Conservation (phyloP, 441 rosid genomes). For the Gossypium schwendimanii region DNA sequence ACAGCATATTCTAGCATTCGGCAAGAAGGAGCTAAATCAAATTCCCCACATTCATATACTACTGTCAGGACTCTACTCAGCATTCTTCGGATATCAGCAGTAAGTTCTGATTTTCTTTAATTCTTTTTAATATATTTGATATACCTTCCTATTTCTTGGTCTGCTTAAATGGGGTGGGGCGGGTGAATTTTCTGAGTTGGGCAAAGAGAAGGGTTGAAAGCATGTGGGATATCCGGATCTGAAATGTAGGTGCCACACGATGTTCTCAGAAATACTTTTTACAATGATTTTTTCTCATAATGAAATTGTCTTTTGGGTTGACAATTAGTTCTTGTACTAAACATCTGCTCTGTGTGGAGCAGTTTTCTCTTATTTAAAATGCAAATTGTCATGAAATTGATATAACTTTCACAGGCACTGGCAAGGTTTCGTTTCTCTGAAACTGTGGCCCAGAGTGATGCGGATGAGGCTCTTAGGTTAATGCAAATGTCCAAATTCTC, state of each 20-base stretch:
- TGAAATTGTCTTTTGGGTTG: not conserved
- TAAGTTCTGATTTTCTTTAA: conserved; percentile 30
- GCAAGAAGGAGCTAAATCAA: conserved; percentile 93
- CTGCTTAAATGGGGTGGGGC: not conserved
- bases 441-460: conserved; percentile 93
- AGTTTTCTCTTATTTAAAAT: not conserved
- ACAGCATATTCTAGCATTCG: conserved; percentile 88
- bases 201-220: not conserved
- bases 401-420: conserved; percentile 52
- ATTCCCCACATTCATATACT: conserved; percentile 88
- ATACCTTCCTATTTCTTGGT: not conserved
- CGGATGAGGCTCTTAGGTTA: conserved; percentile 89
- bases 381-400: conserved; percentile 1
- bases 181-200: conserved; percentile 5
- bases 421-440: conserved; percentile 96
- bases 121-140: not conserved
- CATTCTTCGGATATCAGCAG: conserved; percentile 92
- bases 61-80: conserved; percentile 93
- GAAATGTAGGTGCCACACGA: not conserved
- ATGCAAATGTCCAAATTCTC: conserved; percentile 99
- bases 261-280: no score
- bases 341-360: not conserved
- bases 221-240: not conserved
- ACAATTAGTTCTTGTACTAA: not conserved
- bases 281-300: not conserved